phyloP scores from a whole-genome alignment of 1,284 basidiomycete genomes.

The Leucocoprinus gongylophorus region DNA sequence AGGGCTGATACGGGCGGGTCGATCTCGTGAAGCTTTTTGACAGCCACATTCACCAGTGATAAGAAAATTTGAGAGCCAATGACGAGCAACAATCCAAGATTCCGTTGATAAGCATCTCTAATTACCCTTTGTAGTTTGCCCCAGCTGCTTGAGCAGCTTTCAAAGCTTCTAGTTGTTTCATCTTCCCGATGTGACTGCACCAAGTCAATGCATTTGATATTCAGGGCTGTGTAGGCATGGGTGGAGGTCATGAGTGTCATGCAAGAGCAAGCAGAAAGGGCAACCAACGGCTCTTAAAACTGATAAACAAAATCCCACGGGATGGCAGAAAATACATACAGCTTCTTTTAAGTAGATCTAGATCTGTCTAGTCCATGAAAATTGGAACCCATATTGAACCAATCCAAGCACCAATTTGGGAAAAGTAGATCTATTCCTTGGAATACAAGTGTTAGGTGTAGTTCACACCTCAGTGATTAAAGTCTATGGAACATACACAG shows the following conservation, averaged over 20 bases:
- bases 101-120: constrained; percentile 18
- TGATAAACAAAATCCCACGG: too few relatives aligned
- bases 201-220: constrained; percentile 1
- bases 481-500: too few relatives aligned
- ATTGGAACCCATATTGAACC: too few relatives aligned
- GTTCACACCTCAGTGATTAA: too few relatives aligned
- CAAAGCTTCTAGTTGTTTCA: neutral
- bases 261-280: neutral
- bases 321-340: too few relatives aligned
- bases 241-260: constrained; percentile 6
- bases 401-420: too few relatives aligned
- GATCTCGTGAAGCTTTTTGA: constrained; percentile 44
- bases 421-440: too few relatives aligned
- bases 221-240: constrained; percentile 5
- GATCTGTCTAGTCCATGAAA: too few relatives aligned
- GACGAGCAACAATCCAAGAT: constrained; percentile 49
- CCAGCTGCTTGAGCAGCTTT: neutral
- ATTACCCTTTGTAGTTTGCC: neutral
- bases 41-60: constrained; percentile 45
- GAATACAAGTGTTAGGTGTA: too few relatives aligned
- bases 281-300: neutral
- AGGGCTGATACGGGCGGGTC: constrained; percentile 43
- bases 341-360: too few relatives aligned
- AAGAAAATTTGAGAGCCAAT: constrained; percentile 50
- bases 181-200: neutral